Base-by-base conservation (phyloP, 1,284 basidiomycete genomes). In the Cystobasidium pallidum region DNA sequence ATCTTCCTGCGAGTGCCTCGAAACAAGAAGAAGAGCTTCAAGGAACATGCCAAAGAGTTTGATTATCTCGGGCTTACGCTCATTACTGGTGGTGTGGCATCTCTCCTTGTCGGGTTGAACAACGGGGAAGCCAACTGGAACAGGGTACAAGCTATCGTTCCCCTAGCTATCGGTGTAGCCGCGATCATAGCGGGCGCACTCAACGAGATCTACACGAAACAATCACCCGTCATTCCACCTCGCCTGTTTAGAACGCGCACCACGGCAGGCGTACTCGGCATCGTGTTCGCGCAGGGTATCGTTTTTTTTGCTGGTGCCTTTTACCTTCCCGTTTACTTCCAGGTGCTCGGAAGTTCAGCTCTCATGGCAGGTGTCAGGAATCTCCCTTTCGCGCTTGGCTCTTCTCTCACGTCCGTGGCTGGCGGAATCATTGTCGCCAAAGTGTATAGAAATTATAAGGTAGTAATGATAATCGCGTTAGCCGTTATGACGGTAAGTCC, bases 91-190 rank as follows among this genome's bases (percentile, higher is more conserved):
- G 74, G 74, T 0, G 86, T 91, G 19, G 84, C 92, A 4, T 87
- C 88, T 66, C 79, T 96, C 19, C 84, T 96, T 19, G 83, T 95
- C 13, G 93, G 93, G 0, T 93, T 96, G 80, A 89, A 89, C 2
- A 72, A 43, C 4, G 78, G 76, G n/a, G 79, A 78, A 76, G 52
- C 62, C 41, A 10, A 30, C 74, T 83, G 82, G 83, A 80, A 76
- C 75, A 34, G 75, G 78, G 39, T 86, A 2, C 79, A 87, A 73
- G 89, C 91, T 0, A 92, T 94, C 58, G 85, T 86, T 0, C 84
- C 89, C 3, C 83, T 96, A n/a, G 84, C 84, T 0, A 82, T 91
- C 61, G 94, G 94, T 13, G 82, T 83, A 21, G 83, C 83, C 0
- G 74, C 89, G 0, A 82, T 94, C 24, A 51, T 89, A 3, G 75